These are phyloP conservation scores for Oidiodendron maius DNA, from an alignment of 495 filamentous ascomycete species.

Conservation along the genomic window DNA sequence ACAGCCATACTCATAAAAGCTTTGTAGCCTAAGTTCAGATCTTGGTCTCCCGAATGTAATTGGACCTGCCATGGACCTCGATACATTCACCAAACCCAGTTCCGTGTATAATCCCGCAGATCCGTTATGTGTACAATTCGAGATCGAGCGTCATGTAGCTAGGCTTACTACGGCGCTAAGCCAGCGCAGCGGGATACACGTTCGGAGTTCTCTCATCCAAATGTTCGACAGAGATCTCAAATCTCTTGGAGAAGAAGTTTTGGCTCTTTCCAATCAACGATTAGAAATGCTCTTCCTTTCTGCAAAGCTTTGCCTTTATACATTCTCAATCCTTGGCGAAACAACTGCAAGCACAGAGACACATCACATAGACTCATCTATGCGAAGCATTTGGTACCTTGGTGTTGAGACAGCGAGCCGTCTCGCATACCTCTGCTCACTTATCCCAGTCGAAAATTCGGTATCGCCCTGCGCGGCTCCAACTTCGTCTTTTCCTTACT, in stretches of 20 bases:
- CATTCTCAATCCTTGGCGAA: neutral
- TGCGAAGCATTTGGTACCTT: neutral
- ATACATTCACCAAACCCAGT: conserved; percentile 19
- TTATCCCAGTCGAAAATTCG: neutral
- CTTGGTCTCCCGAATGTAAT: conserved; percentile 27
- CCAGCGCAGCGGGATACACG: neutral
- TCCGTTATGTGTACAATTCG: conserved; percentile 1
- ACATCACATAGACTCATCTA: neutral
- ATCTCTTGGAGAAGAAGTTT: conserved; percentile 15
- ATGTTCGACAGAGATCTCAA: conserved; percentile 28
- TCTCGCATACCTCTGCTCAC: neutral
- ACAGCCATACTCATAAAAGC: neutral
- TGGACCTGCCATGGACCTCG: conserved; percentile 23
- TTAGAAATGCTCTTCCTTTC: neutral
- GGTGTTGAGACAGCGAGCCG: neutral
- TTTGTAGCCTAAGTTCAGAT: conserved; percentile 25
- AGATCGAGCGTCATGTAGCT: conserved; percentile 18
- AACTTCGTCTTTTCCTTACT: neutral
- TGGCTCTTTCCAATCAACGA: conserved; percentile 18
- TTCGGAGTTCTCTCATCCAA: conserved; percentile 26
- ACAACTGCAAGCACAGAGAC: neutral
- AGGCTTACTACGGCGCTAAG: neutral
- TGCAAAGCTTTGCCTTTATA: conserved; percentile 1
- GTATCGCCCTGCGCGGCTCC: neutral
- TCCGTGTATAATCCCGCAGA: conserved; percentile 11